phyloP scores from a whole-genome alignment of 768 basidiomycete genomes.

The Trametes cinnabarina region DNA sequence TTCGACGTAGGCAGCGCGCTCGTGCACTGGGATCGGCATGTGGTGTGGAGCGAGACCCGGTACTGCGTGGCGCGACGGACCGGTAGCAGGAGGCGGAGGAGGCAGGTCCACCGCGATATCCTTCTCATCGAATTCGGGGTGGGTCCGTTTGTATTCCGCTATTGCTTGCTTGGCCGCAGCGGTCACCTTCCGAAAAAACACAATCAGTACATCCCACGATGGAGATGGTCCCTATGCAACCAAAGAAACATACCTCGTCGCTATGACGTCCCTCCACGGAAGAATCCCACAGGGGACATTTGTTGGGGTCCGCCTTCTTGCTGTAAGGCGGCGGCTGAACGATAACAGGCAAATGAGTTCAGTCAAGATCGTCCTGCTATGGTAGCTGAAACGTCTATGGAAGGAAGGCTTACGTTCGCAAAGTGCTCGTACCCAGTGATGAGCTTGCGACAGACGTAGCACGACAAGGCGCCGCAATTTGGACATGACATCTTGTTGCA shows the following conservation, averaged over 20 bases:
- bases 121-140: constrained; percentile 63
- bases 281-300: constrained; percentile 68
- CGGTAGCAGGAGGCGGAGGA: constrained; percentile 32
- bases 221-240: neutral
- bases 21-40: neutral
- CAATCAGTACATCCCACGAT: neutral
- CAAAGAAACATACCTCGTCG: constrained; percentile 51
- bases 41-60: no score
- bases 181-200: constrained; percentile 49
- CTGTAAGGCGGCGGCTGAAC: constrained; percentile 24
- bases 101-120: constrained; percentile 65
- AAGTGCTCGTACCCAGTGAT: constrained; percentile 82
- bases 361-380: constrained; percentile 4
- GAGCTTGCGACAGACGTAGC: constrained; percentile 78
- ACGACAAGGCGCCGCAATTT: constrained; percentile 69
- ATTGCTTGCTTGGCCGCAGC: constrained; percentile 64
- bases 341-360: neutral
- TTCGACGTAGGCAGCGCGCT: neutral
- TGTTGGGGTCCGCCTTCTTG: constrained; percentile 32
- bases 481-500: constrained; percentile 93
- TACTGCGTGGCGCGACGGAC: neutral
- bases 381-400: neutral
- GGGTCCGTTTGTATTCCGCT: constrained; percentile 54
- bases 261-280: constrained; percentile 60
- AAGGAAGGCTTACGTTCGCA: constrained; percentile 39